Evolutionary conservation across 179 eudicot species (phyloP), one percentile per base, ranked within the genome.

Genomic region (Silene vulgaris): DNA sequence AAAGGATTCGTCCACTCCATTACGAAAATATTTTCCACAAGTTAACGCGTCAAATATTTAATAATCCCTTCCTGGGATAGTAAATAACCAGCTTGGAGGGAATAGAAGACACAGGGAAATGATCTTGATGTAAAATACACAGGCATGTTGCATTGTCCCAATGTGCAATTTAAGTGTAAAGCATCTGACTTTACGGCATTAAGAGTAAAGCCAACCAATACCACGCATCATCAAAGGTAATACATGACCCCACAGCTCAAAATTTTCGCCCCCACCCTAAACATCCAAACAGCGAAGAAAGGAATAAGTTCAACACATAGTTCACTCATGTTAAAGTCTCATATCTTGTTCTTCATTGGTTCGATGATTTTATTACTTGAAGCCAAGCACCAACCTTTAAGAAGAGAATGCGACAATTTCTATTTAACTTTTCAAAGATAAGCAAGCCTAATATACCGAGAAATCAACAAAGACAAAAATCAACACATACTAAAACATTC

Each of bases 31-130:
- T 16, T 14, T 23, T 32, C 69, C 54, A 71, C 77, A 45, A 9
- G 73, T n/a, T 66, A 52, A 50, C 14, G 45, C 37, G 72, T 56
- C 20, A 65, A 65, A 20, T n/a, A 28, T 57, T 72, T 69, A 76
- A 21, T 63, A 69, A 67, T 57, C 72, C 62, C 80, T 69, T 77
- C 40, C 29, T 20, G 78, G 62, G 50, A 64, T 48, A 28, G 40
- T 30, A 17, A 56, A 54, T 29, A 56, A 70, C 75, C 78, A 17
- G 65, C 75, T 69, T 74, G 40, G 19, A 26, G 70, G 66, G 48
- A 9, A 48, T 50, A 37, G 56, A 54, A 73, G 61, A 71, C 21
- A 6, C 5, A 30, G 30, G 28, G 66, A 16, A 5, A 37, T 45
- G 35, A 73, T 32, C 48, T 19, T 16, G n/a, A 48, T 20, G 16